phyloP scores from a whole-genome alignment of 257 asterid genomes.

The Salvia miltiorrhiza region DNA sequence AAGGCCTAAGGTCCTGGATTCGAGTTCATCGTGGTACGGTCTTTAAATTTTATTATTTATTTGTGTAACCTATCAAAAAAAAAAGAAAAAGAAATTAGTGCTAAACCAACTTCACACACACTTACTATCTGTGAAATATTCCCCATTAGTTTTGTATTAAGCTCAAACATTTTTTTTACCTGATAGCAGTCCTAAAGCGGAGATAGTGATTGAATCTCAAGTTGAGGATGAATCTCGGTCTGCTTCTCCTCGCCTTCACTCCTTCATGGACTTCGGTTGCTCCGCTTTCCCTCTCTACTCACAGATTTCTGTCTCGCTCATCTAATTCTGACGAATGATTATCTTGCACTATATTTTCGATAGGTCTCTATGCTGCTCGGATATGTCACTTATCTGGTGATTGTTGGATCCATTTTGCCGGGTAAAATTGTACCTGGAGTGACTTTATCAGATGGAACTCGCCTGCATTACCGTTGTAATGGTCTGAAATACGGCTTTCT shows the following conservation, averaged over 20 bases:
- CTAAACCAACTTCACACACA: too few species aligned
- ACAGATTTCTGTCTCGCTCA: background rate
- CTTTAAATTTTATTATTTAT: too few species aligned
- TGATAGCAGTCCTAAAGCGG: slow-evolving; percentile 7
- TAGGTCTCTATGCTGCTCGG: slow-evolving; percentile 62
- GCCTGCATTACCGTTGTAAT: slow-evolving; percentile 79
- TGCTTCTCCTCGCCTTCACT: slow-evolving; percentile 38
- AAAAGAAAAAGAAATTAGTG: too few species aligned
- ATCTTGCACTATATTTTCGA: background rate
- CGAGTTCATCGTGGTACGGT: too few species aligned
- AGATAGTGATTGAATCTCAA: slow-evolving; percentile 8
- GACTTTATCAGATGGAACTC: slow-evolving; percentile 66
- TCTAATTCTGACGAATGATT: slow-evolving; percentile 15
- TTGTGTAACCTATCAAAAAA: too few species aligned
- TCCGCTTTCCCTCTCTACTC: slow-evolving; percentile 19
- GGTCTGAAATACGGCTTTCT: slow-evolving; percentile 38
- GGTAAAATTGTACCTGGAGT: slow-evolving; percentile 76
- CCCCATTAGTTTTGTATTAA: background rate
- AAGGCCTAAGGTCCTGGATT: too few species aligned
- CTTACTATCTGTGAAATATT: too few species aligned
- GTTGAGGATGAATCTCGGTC: slow-evolving; percentile 55
- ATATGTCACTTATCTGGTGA: slow-evolving; percentile 62
- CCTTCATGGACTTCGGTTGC: slow-evolving; percentile 81
- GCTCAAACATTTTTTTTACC: background rate
- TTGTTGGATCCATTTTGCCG: slow-evolving; percentile 76